These are phyloP conservation scores for Phlebiopsis gigantea DNA, from an alignment of 768 basidiomycete genomes.

Conservation along the genomic window DNA sequence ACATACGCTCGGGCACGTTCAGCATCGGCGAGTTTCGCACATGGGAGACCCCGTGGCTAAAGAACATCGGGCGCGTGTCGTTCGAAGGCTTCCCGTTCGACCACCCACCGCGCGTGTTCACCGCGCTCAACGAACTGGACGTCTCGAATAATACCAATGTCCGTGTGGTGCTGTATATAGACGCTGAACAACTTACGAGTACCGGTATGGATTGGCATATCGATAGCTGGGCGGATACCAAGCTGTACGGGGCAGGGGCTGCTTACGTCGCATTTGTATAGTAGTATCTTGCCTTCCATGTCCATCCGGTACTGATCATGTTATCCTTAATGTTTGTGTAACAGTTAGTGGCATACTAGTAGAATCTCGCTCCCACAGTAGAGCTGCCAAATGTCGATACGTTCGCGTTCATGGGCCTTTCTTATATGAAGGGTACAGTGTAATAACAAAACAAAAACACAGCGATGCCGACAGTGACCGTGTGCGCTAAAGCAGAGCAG, in stretches of 20 bases:
- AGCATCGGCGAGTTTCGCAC: background rate
- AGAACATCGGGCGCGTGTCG: background rate
- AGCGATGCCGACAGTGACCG: no score
- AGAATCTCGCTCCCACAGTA: no score
- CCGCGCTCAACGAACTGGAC: constrained; percentile 1
- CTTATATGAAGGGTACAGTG: no score
- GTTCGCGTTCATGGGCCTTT: no score
- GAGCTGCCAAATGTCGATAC: no score
- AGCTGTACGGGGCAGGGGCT: background rate
- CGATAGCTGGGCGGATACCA: background rate
- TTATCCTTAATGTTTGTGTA: no score
- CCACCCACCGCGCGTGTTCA: background rate
- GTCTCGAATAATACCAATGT: background rate
- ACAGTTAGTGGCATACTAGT: no score
- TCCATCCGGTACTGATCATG: no score
- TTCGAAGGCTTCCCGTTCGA: background rate
- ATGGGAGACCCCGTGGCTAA: background rate
- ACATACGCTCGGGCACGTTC: background rate
- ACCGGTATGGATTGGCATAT: constrained; percentile 5
- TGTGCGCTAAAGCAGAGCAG: no score
- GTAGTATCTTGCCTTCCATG: no score
- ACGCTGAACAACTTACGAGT: background rate
- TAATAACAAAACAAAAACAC: no score
- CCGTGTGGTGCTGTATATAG: background rate
- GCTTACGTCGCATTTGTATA: background rate